Conservation (phyloP, 208 protist species). For the Novymonas esmeraldas region DNA sequence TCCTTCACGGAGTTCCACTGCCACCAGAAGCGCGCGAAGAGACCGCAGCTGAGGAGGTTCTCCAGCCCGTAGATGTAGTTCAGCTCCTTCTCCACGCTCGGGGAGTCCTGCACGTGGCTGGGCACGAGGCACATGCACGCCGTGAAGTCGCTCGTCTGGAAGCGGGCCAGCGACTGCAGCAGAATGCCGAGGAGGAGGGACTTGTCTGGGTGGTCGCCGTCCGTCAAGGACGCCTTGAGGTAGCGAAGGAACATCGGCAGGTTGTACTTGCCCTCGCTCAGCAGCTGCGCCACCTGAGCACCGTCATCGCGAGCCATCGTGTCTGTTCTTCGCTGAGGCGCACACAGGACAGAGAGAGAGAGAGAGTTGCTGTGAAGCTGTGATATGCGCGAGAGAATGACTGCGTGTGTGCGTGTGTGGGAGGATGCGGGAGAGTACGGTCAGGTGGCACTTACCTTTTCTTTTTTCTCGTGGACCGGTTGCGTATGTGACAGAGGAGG, state of each 20-base stretch:
- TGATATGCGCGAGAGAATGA: neutral
- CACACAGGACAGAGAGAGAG: too few species aligned
- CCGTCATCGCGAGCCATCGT: constrained; percentile 54
- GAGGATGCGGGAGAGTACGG: neutral
- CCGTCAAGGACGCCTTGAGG: constrained; percentile 67
- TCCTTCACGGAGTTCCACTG: constrained; percentile 71
- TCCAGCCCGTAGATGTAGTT: constrained; percentile 88
- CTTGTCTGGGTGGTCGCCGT: constrained; percentile 76
- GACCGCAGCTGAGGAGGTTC: constrained; percentile 84
- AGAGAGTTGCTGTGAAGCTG: too few species aligned
- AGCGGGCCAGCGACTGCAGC: constrained; percentile 83
- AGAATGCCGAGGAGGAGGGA: constrained; percentile 77
- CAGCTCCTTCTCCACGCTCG: constrained; percentile 78
- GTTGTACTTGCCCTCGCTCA: constrained; percentile 85
- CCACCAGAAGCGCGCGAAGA: constrained; percentile 82
- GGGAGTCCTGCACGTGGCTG: constrained; percentile 78
- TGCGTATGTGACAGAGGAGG: neutral
- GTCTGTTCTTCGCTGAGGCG: neutral
- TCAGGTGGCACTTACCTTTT: neutral
- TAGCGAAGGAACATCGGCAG: constrained; percentile 82
- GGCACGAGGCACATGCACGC: constrained; percentile 87
- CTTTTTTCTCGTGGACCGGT: neutral
- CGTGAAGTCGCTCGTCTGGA: constrained; percentile 86
- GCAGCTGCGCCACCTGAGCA: constrained; percentile 74
- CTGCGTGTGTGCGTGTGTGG: neutral